phyloP scores from a whole-genome alignment of 2,329 filamentous ascomycete species.

The Scedosporium dehoogii region DNA sequence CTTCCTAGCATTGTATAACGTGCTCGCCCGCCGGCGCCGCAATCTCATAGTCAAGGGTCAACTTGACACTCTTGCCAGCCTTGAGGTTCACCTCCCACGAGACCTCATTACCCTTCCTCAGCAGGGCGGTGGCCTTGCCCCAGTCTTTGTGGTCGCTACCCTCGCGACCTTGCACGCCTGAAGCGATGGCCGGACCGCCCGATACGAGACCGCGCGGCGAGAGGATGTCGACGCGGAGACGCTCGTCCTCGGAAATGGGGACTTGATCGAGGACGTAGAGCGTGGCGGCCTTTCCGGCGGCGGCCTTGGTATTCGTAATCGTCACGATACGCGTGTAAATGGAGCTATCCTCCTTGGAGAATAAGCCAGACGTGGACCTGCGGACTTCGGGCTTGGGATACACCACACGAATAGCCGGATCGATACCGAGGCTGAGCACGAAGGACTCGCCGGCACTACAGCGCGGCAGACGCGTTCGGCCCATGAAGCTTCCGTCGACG shows the following conservation, averaged over 20 bases:
- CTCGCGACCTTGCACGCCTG: slow-evolving; percentile 22
- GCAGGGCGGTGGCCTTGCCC: slow-evolving; percentile 42
- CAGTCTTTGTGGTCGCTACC: slow-evolving; percentile 29
- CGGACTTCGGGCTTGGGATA: slow-evolving; percentile 48
- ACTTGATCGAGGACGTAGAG: slow-evolving; percentile 50
- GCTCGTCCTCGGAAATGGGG: slow-evolving; percentile 51
- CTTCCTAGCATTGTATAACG: slow-evolving; percentile 18
- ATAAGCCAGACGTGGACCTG: slow-evolving; percentile 39
- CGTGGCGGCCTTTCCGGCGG: slow-evolving; percentile 27
- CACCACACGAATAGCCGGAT: slow-evolving; percentile 43
- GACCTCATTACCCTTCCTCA: slow-evolving; percentile 49
- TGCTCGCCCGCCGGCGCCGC: slow-evolving; percentile 41
- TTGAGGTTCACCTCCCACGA: slow-evolving; percentile 49
- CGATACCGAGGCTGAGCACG: slow-evolving; percentile 46
- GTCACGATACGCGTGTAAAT: slow-evolving; percentile 38
- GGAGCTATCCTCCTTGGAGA: slow-evolving; percentile 41
- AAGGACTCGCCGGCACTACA: slow-evolving; percentile 46
- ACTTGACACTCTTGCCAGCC: slow-evolving; percentile 44
- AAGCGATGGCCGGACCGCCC: slow-evolving; percentile 25
- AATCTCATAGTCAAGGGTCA: slow-evolving; percentile 53
- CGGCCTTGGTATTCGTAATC: slow-evolving; percentile 38
- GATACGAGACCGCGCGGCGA: slow-evolving; percentile 35
- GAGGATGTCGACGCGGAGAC: slow-evolving; percentile 39
- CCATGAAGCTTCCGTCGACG: slow-evolving; percentile 54
- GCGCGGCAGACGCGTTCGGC: slow-evolving; percentile 42